Percentiles rank a stretch among this genome's conserved stretches.
Evolutionary conservation across 2,329 filamentous ascomycete species (phyloP).

Genomic region (Rhynchosporium graminicola): DNA sequence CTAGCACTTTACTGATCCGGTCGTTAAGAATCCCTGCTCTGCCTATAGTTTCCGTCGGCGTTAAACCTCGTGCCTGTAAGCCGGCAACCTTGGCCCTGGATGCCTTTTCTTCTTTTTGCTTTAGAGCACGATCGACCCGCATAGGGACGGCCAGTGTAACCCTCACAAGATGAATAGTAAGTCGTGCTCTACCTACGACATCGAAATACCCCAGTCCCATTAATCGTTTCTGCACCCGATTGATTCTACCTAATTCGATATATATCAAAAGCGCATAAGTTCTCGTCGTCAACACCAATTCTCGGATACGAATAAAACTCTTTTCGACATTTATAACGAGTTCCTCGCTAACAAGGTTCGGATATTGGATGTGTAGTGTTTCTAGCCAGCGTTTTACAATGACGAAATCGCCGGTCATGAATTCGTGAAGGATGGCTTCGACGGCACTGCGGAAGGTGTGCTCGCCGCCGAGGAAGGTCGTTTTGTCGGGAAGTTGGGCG

Average conservation of each 20-base stretch:
- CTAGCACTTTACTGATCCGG: slow-evolving; percentile 43
- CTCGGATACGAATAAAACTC: slow-evolving; percentile 42
- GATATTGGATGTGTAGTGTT: slow-evolving; percentile 42
- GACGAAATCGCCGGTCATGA: slow-evolving; percentile 44
- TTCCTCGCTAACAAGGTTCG: slow-evolving; percentile 43
- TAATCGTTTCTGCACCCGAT: slow-evolving; percentile 43
- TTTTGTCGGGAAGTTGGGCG: slow-evolving; percentile 38
- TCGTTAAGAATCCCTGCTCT: slow-evolving; percentile 44
- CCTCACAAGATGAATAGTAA: slow-evolving; percentile 44
- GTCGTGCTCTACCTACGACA: slow-evolving; percentile 41
- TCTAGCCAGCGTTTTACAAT: slow-evolving; percentile 42
- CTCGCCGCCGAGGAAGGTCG: slow-evolving; percentile 43
- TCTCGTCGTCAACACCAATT: slow-evolving; percentile 43
- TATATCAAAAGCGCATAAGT: slow-evolving; percentile 44
- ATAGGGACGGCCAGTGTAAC: slow-evolving; percentile 45
- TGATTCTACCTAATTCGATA: slow-evolving; percentile 44
- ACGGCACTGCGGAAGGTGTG: slow-evolving; percentile 44
- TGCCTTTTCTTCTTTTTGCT: slow-evolving; percentile 42
- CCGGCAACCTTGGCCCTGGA: slow-evolving; percentile 43
- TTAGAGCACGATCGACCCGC: slow-evolving; percentile 44
- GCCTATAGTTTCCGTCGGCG: slow-evolving; percentile 35
- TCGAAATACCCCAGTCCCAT: slow-evolving; percentile 44
- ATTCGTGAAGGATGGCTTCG: slow-evolving; percentile 44
- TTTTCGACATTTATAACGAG: slow-evolving; percentile 43
- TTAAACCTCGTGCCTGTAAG: slow-evolving; percentile 40